Evolutionary conservation across 2,329 filamentous ascomycete genomes (phyloP).

Genomic region (Pseudogymnoascus sp.): DNA sequence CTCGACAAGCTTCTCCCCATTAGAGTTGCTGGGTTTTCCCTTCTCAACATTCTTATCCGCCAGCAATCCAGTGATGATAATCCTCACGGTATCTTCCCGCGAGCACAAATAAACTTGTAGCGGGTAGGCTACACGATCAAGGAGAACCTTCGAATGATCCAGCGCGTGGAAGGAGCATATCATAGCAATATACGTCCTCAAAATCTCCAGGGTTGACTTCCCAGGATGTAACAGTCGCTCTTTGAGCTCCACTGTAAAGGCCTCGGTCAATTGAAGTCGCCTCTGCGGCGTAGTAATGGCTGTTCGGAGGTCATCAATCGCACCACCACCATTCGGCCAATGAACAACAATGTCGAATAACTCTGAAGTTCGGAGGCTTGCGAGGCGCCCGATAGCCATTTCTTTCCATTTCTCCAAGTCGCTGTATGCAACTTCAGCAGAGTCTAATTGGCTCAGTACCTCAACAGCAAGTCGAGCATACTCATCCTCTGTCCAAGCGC

Average conservation of each 20-base stretch:
- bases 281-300: conserved; percentile 62
- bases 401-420: conserved; percentile 65
- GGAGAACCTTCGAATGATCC: conserved; percentile 69
- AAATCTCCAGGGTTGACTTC: conserved; percentile 66
- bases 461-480: conserved; percentile 59
- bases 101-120: conserved; percentile 71
- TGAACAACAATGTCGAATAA: conserved; percentile 72
- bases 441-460: conserved; percentile 41
- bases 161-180: conserved; percentile 70
- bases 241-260: conserved; percentile 60
- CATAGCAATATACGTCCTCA: conserved; percentile 72
- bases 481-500: conserved; percentile 60
- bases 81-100: conserved; percentile 68
- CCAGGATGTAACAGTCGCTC: conserved; percentile 66
- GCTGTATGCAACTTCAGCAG: conserved; percentile 38
- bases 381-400: conserved; percentile 61
- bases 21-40: conserved; percentile 29
- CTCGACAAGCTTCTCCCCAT: conserved; percentile 52
- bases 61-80: conserved; percentile 68
- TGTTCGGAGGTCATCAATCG: conserved; percentile 65
- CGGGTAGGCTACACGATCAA: conserved; percentile 66
- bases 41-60: conserved; percentile 47
- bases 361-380: conserved; percentile 60
- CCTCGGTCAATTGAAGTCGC: conserved; percentile 62
- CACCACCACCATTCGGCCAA: conserved; percentile 66